phyloP scores from a whole-genome alignment of 768 basidiomycete genomes.

The Mycena metata region DNA sequence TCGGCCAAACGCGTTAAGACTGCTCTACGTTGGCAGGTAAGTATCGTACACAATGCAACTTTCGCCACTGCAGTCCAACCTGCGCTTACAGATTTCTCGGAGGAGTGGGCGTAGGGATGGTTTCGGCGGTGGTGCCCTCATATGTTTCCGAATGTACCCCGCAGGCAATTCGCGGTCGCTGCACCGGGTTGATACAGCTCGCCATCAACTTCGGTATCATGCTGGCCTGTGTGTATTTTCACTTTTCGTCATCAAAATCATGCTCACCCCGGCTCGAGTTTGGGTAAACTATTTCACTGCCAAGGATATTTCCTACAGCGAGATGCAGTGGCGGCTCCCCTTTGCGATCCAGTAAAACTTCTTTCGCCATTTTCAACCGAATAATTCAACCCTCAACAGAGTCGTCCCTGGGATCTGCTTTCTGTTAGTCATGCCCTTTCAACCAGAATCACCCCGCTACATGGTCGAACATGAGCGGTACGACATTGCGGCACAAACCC shows the following conservation, averaged over 20 bases:
- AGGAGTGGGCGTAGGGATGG: slow-evolving; percentile 72
- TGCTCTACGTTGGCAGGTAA: slow-evolving; percentile 32
- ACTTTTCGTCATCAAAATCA: not conserved
- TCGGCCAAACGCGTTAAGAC: slow-evolving; percentile 8
- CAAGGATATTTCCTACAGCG: slow-evolving; percentile 50
- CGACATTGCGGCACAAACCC: slow-evolving; percentile 54
- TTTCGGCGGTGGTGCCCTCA: slow-evolving; percentile 62
- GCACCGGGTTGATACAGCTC: slow-evolving; percentile 60
- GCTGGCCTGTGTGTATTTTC: slow-evolving; percentile 50
- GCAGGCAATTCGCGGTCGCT: slow-evolving; percentile 61
- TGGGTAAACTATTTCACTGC: slow-evolving; percentile 64
- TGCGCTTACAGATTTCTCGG: slow-evolving; percentile 70
- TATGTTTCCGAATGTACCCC: slow-evolving; percentile 68
- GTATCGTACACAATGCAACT: not conserved
- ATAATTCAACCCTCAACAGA: slow-evolving; percentile 34
- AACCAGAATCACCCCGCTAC: slow-evolving; percentile 72
- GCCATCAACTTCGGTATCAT: slow-evolving; percentile 54
- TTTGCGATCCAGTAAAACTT: slow-evolving; percentile 59
- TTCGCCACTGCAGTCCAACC: not conserved
- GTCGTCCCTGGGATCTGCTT: slow-evolving; percentile 67
- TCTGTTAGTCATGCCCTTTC: slow-evolving; percentile 58
- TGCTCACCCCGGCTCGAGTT: slow-evolving; percentile 41
- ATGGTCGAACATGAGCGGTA: slow-evolving; percentile 61
- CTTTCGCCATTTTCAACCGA: not conserved
- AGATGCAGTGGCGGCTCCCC: slow-evolving; percentile 67